These are phyloP conservation scores for Millerozyma acaciae DNA, from an alignment of 805 yeast genomes.

Conservation along the genomic window DNA sequence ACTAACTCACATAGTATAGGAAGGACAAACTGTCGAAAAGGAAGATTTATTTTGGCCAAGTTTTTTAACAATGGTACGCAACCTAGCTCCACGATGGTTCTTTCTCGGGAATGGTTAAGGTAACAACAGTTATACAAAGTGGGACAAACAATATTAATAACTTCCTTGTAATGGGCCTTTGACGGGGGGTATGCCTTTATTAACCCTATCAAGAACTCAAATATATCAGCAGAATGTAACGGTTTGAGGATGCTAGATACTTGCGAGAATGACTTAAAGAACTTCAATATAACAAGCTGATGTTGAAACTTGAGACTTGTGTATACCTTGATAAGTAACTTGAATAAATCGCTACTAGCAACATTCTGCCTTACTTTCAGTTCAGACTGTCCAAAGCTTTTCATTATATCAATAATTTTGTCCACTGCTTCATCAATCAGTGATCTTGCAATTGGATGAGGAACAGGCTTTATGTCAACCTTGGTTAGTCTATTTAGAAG, in stretches of 20 bases:
- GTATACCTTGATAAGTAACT: slow-evolving; percentile 37
- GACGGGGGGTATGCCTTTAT: slow-evolving; percentile 26
- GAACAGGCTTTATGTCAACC: slow-evolving; percentile 3
- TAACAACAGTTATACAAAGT: slow-evolving; percentile 50
- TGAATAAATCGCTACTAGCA: slow-evolving; percentile 37
- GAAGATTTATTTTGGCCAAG: slow-evolving; percentile 36
- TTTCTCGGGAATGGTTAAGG: slow-evolving; percentile 41
- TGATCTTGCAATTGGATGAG: slow-evolving; percentile 3
- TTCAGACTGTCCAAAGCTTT: slow-evolving; percentile 44
- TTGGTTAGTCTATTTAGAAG: slow-evolving; percentile 30
- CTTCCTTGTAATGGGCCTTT: slow-evolving; percentile 31
- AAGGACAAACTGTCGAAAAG: slow-evolving; percentile 48
- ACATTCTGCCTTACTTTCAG: slow-evolving; percentile 39
- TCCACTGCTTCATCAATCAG: slow-evolving; percentile 16
- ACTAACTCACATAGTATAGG: slow-evolving; percentile 54
- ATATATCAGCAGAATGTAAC: slow-evolving; percentile 36
- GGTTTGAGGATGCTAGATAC: slow-evolving; percentile 28
- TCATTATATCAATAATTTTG: slow-evolving; percentile 34
- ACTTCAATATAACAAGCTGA: slow-evolving; percentile 41
- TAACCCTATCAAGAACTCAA: slow-evolving; percentile 39
- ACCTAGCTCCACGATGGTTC: slow-evolving; percentile 44
- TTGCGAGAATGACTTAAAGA: slow-evolving; percentile 40
- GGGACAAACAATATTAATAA: slow-evolving; percentile 44
- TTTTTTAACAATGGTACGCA: slow-evolving; percentile 42
- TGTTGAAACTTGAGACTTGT: slow-evolving; percentile 26